These are phyloP conservation scores for Populus simonii DNA, from an alignment of 345 rosid genomes.

Conservation along the genomic window DNA sequence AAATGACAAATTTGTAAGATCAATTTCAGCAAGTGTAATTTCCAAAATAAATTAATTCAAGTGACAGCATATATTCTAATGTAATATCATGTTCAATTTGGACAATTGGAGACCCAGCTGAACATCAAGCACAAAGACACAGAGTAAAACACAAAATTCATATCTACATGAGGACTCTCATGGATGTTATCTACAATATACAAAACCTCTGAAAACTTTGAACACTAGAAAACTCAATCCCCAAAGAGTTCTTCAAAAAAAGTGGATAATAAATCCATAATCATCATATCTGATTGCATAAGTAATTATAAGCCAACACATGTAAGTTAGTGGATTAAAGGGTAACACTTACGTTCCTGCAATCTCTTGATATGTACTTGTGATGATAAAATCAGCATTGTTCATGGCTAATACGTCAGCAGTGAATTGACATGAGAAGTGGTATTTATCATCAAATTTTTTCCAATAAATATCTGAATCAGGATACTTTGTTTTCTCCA, in stretches of 20 bases:
- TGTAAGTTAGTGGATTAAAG: neutral
- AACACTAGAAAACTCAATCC: neutral
- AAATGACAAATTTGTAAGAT: conserved; percentile 3
- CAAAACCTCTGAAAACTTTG: neutral
- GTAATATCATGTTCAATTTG: neutral
- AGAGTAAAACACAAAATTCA: neutral
- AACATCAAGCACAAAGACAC: neutral
- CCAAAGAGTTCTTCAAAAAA: neutral
- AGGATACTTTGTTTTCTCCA: conserved; percentile 99
- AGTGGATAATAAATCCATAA: neutral
- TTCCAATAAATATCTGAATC: conserved; percentile 98
- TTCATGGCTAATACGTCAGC: conserved; percentile 98
- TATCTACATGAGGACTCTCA: neutral
- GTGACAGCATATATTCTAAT: neutral
- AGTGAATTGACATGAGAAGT: conserved; percentile 96
- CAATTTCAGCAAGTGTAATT: conserved; percentile 11
- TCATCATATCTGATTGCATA: neutral
- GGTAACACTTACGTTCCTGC: conserved; percentile 83
- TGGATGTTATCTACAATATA: neutral
- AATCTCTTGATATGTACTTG: conserved; percentile 97
- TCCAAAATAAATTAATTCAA: neutral
- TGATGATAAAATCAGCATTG: conserved; percentile 93
- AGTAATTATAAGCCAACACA: neutral
- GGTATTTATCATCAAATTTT: conserved; percentile 85
- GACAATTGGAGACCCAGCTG: neutral